phyloP scores from a whole-genome alignment of 495 filamentous ascomycete genomes.

The Penicillium manginii region DNA sequence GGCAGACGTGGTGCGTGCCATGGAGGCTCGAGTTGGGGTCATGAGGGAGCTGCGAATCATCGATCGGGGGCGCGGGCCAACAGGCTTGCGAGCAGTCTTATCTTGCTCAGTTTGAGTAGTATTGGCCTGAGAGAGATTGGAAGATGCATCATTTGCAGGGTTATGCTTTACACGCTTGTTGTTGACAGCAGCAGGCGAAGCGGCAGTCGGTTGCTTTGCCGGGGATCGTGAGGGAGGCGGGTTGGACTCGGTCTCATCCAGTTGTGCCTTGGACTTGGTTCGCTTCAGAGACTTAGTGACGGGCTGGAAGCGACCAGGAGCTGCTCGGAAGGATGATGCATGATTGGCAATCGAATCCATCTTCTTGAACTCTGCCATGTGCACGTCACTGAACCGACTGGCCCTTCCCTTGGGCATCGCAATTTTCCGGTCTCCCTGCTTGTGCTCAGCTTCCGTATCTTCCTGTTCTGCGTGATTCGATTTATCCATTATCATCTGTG shows the following conservation, averaged over 20 bases:
- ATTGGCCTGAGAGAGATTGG: conserved; percentile 18
- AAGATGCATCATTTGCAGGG: conserved; percentile 61
- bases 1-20: conserved; percentile 57
- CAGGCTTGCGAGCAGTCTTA: conserved; percentile 45
- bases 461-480: conserved; percentile 46
- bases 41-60: conserved; percentile 56
- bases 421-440: conserved; percentile 65
- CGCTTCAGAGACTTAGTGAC: conserved; percentile 67
- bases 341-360: conserved; percentile 94
- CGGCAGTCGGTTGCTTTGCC: conserved; percentile 38
- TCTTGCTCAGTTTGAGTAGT: conserved; percentile 27
- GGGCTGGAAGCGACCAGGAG: conserved; percentile 59
- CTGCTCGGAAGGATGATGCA: conserved; percentile 74
- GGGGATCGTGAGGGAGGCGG: conserved; percentile 41
- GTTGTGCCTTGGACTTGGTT: conserved; percentile 72
- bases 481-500: conserved; percentile 60
- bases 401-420: conserved; percentile 77
- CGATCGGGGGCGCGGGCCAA: conserved; percentile 42
- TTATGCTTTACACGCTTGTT: conserved; percentile 76
- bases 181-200: conserved; percentile 24
- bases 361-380: conserved; percentile 89
- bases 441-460: conserved; percentile 33
- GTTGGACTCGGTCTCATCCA: conserved; percentile 59
- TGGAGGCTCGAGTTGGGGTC: conserved; percentile 81
- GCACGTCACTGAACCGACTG: conserved; percentile 76